phyloP scores from a whole-genome alignment of 176 grass and related monocot genomes.

The Chrysopogon serrulatus region DNA sequence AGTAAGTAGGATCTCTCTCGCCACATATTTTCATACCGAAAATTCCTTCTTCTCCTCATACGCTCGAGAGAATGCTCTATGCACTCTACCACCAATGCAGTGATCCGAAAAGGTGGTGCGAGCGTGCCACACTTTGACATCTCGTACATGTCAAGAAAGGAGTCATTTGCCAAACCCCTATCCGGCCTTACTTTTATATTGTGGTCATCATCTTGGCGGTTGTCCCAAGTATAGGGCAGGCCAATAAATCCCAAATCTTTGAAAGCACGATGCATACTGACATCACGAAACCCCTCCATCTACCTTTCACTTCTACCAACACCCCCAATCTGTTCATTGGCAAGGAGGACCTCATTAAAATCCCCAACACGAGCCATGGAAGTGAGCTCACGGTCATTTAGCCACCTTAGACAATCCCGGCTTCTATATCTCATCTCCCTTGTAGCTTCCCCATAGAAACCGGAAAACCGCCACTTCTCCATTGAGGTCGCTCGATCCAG shows the following conservation, averaged over 20 bases:
- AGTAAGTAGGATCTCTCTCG: too few species aligned
- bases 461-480: background rate
- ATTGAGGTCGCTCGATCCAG: too few species aligned
- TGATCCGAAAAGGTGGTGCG: too few species aligned
- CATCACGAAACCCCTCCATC: background rate
- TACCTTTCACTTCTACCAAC: background rate
- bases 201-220: background rate
- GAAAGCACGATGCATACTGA: background rate
- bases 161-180: background rate
- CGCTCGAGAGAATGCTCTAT: too few species aligned
- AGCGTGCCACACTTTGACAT: too few species aligned
- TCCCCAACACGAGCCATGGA: background rate
- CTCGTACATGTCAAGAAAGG: too few species aligned
- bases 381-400: background rate
- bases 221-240: background rate
- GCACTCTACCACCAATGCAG: too few species aligned
- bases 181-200: background rate
- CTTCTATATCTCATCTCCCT: background rate
- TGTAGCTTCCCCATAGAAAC: background rate
- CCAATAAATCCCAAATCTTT: background rate
- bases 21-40: too few species aligned
- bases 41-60: too few species aligned
- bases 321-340: background rate
- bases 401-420: too few species aligned
- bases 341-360: background rate